These are phyloP conservation scores for Penicillium nucicola DNA, from an alignment of 495 filamentous ascomycete species.

Conservation along the genomic window DNA sequence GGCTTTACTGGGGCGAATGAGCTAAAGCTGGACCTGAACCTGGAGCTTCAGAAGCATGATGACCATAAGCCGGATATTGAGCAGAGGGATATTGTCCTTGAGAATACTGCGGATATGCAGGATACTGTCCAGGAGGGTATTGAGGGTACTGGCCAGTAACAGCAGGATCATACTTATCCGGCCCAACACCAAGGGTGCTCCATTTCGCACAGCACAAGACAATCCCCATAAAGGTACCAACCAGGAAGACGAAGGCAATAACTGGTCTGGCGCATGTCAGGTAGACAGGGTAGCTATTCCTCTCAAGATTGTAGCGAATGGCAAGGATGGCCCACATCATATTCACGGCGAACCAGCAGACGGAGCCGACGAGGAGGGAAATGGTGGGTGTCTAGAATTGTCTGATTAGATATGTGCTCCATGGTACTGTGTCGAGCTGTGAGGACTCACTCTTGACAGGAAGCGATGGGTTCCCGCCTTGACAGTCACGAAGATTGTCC, in stretches of 20 bases:
- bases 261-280: conserved; percentile 1
- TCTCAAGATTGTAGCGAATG: conserved; percentile 17
- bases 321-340: conserved; percentile 12
- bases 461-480: conserved; percentile 22
- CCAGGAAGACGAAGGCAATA: conserved; percentile 16
- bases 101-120: background rate
- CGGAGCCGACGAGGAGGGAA: conserved; percentile 7
- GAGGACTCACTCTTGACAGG: conserved; percentile 14
- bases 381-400: conserved; percentile 10
- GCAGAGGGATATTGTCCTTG: conserved; percentile 1
- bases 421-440: too few species aligned
- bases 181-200: conserved; percentile 8
- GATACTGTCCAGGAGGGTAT: conserved; percentile 4
- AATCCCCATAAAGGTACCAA: conserved; percentile 23
- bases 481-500: conserved; percentile 14
- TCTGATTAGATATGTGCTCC: background rate
- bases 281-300: conserved; percentile 3
- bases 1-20: background rate
- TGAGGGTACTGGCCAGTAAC: conserved; percentile 6
- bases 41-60: too few species aligned
- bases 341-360: conserved; percentile 21
- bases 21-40: background rate
- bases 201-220: conserved; percentile 19
- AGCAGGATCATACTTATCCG: background rate
- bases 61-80: background rate